Evolutionary conservation across 176 grass and related monocot species (phyloP).

Genomic region (Canna indica): DNA sequence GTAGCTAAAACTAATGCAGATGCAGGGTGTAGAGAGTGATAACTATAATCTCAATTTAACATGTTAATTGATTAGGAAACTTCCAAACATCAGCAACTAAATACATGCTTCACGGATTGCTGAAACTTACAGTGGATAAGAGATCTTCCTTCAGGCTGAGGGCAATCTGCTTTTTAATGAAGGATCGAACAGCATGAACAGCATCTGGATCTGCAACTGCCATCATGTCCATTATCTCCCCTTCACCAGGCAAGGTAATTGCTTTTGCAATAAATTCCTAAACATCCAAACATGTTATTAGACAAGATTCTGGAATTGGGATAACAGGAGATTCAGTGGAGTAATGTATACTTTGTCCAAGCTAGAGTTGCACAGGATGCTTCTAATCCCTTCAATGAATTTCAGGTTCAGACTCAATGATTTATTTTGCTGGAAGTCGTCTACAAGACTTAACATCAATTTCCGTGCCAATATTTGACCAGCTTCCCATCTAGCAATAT

Average conservation of each 20-base stretch:
- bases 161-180: conserved; percentile 80
- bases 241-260: conserved; percentile 91
- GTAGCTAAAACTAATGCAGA: no score
- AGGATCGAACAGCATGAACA: conserved; percentile 82
- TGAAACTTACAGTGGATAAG: conserved; percentile 58
- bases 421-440: conserved; percentile 83
- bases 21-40: no score
- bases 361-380: conserved; percentile 55
- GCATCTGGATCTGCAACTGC: conserved; percentile 91
- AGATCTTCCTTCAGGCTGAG: conserved; percentile 72
- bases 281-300: conserved; percentile 14
- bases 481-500: conserved; percentile 76
- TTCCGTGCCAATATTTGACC: conserved; percentile 88
- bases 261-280: conserved; percentile 97
- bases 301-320: conserved; percentile 9
- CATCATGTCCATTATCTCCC: conserved; percentile 99
- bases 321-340: conserved; percentile 3
- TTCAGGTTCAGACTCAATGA: conserved; percentile 58
- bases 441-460: conserved; percentile 89
- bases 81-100: no score
- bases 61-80: no score
- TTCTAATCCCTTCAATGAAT: conserved; percentile 76
- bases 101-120: not conserved
- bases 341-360: conserved; percentile 61
- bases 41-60: no score